Percentiles rank a stretch among this genome's conserved stretches.
phyloP scores from a whole-genome alignment of 164 flowering plant species.

The Amborella trichopoda region DNA sequence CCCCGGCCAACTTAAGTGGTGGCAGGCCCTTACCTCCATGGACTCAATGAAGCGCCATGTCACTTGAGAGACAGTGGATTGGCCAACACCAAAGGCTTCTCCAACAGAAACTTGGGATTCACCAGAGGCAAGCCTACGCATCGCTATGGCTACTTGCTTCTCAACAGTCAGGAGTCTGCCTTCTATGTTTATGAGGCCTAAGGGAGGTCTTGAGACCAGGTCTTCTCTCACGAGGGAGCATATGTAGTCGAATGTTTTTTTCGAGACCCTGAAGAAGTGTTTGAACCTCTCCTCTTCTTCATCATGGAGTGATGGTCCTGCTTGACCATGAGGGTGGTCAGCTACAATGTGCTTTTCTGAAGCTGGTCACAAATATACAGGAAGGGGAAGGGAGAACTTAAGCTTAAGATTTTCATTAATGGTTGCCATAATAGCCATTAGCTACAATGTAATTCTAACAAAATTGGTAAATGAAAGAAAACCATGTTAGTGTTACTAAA shows the following conservation, averaged over 20 bases:
- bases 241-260: conserved; percentile 69
- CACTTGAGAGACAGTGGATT: conserved; percentile 94
- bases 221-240: conserved; percentile 87
- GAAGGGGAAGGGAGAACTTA: no score
- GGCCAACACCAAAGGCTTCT: conserved; percentile 89
- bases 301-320: conserved; percentile 30
- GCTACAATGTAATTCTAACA: no score
- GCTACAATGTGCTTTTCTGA: no score
- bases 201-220: conserved; percentile 95
- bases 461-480: no score
- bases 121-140: conserved; percentile 91
- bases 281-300: conserved; percentile 77
- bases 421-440: no score
- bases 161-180: conserved; percentile 96
- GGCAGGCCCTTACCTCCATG: conserved; percentile 80
- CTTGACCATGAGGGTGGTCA: no score
- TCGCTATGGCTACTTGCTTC: conserved; percentile 91
- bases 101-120: conserved; percentile 96
- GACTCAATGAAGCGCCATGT: conserved; percentile 97
- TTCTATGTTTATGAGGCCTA: conserved; percentile 96
- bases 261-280: conserved; percentile 77
- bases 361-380: no score
- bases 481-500: no score
- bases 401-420: no score
- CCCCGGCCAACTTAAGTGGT: conserved; percentile 89